Percentiles rank a stretch among this genome's conserved stretches.
These are phyloP conservation scores for Aspergillus caelatus DNA, from an alignment of 2,329 filamentous ascomycete genomes.

Conservation along the genomic window DNA sequence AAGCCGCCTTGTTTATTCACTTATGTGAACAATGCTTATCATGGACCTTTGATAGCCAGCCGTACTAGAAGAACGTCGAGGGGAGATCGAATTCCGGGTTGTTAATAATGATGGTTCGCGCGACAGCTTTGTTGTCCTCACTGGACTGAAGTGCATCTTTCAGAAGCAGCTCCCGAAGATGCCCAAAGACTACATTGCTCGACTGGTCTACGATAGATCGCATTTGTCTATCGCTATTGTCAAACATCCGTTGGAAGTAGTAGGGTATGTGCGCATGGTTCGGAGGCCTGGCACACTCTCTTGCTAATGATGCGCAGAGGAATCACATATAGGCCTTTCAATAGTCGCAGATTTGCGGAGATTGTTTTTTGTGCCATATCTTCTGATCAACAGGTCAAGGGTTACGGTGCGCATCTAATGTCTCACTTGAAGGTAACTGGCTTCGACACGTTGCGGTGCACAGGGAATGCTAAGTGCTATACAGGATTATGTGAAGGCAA, in stretches of 20 bases:
- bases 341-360: slow-evolving; percentile 88
- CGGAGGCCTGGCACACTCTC: neutral
- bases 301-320: slow-evolving; percentile 59
- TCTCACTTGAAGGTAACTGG: slow-evolving; percentile 77
- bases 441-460: neutral
- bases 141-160: slow-evolving; percentile 95
- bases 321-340: slow-evolving; percentile 95
- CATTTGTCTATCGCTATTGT: slow-evolving; percentile 97
- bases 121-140: slow-evolving; percentile 91
- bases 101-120: slow-evolving; percentile 93
- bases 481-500: slow-evolving; percentile 90
- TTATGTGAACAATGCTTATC: slow-evolving; percentile 26
- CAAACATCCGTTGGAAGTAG: slow-evolving; percentile 93
- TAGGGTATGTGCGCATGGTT: slow-evolving; percentile 55
- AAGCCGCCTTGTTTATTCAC: slow-evolving; percentile 22
- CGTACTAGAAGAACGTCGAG: slow-evolving; percentile 88
- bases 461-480: slow-evolving; percentile 10
- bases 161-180: slow-evolving; percentile 98
- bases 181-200: slow-evolving; percentile 98
- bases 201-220: slow-evolving; percentile 94
- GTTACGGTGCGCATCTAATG: slow-evolving; percentile 97
- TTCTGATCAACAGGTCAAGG: slow-evolving; percentile 97
- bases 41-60: slow-evolving; percentile 62
- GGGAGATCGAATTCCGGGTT: slow-evolving; percentile 94
- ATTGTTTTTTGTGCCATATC: slow-evolving; percentile 99